Conservation (phyloP, 257 asterid species). For the Fraxinus pennsylvanica region DNA sequence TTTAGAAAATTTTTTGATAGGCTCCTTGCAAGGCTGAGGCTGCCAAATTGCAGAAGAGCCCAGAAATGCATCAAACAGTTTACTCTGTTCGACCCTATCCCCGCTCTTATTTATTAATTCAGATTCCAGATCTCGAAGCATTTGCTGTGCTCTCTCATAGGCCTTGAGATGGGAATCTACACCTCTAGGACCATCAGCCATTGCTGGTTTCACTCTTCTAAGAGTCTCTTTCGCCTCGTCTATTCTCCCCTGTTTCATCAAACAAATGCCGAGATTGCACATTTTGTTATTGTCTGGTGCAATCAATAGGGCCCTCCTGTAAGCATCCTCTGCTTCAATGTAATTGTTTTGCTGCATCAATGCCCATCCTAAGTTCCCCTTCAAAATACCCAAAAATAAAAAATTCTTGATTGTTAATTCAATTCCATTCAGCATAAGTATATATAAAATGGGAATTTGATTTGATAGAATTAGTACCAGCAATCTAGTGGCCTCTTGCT, state of each 20-base stretch:
- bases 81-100: constrained; percentile 73
- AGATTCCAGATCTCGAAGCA: constrained; percentile 89
- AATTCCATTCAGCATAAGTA: not conserved
- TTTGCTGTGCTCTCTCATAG: constrained; percentile 92
- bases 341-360: constrained; percentile 93
- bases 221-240: constrained; percentile 86
- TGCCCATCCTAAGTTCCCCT: constrained; percentile 99
- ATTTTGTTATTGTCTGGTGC: constrained; percentile 92
- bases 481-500: constrained; percentile 91
- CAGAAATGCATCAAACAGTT: constrained; percentile 71
- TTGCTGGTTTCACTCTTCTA: constrained; percentile 85
- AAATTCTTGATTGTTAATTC: not conserved
- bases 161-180: constrained; percentile 96
- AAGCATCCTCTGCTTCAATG: constrained; percentile 87
- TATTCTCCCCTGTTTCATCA: constrained; percentile 91
- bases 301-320: constrained; percentile 72
- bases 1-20: constrained; percentile 11
- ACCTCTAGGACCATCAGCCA: constrained; percentile 84
- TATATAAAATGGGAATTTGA: not conserved
- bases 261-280: constrained; percentile 92
- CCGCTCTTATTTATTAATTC: constrained; percentile 61
- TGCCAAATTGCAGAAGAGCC: constrained; percentile 97
- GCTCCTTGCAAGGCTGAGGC: constrained; percentile 92
- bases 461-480: constrained; percentile 50
- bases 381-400: constrained; percentile 2